Evolutionary conservation across 192 early-diverging fungal species (phyloP), one percentile per base, ranked within the genome.

Genomic region (Backusella morwellensis): DNA sequence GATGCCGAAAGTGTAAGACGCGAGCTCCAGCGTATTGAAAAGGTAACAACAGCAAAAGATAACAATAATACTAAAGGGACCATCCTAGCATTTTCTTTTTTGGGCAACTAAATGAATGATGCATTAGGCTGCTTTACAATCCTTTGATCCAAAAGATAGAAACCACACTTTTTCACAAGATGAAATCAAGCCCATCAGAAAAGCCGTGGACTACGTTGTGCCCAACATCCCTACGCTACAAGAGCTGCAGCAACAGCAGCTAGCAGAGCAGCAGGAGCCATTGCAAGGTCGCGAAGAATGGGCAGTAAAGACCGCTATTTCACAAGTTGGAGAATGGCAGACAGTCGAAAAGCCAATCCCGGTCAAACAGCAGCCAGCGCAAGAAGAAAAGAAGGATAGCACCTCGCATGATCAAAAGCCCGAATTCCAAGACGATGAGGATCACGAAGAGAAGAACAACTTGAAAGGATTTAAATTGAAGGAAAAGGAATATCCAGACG

Each of bases 21-120:
- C 71, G 89, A 94, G 77, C 84, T 91, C 50, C 87, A 94, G 44
- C 88, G 83, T 41, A 94, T 95, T 70, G 92, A 93, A 59, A 75
- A 66, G 74, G 74, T 75, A 75, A 36, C 6, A n/a, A 72, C 32
- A 35, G 4, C 34, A 71, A 71, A 23, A 56, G 7, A 23, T 90
- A 92, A 70, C 26, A 41, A 63, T 54, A 3, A 32, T 75, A 68
- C 34, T 47, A n/a, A 73, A 59, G 19, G 4, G 19, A 71, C 41
- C 21, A 19, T 50, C 17, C 19, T 6, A n/a, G 47, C 6, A 7
- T n/a, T 50, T n/a, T 50, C n/a, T 50, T 50, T 50, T 50, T 50
- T 4, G 32, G 4, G 7, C 3, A 69, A 44, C 3, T 21, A 2
- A 42, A 15, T 26, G 12, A 42, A 29, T 11, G n/a, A 11, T 41